Conservation (phyloP, 176 grass and related monocot genomes). For the Juncus effusus region DNA sequence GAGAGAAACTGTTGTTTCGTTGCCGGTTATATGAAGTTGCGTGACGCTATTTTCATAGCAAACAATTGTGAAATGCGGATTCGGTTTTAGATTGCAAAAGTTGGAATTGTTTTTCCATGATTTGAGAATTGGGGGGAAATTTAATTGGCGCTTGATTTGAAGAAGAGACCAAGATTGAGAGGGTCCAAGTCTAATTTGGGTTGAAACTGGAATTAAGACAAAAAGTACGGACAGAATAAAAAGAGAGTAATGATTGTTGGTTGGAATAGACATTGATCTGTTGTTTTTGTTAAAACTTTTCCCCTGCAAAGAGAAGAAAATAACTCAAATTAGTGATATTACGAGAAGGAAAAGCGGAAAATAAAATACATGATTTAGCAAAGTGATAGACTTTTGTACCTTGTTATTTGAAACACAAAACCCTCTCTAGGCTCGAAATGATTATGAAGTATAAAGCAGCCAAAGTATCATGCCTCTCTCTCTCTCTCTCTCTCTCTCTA, state of each 20-base stretch:
- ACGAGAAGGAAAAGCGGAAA: too few relatives aligned
- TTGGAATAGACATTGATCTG: constrained; percentile 5
- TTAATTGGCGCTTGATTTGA: constrained; percentile 69
- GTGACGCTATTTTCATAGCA: constrained; percentile 90
- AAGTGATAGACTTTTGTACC: too few relatives aligned
- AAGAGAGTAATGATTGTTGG: constrained; percentile 2
- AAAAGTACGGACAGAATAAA: constrained; percentile 1
- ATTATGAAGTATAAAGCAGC: not conserved
- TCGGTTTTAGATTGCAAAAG: constrained; percentile 54
- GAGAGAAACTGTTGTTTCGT: constrained; percentile 37
- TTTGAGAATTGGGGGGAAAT: constrained; percentile 49
- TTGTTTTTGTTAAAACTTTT: not conserved
- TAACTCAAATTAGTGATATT: too few relatives aligned
- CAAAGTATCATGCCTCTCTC: constrained; percentile 20
- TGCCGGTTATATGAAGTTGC: constrained; percentile 69
- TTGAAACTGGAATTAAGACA: constrained; percentile 18
- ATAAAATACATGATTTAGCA: too few relatives aligned
- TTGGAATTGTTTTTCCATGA: constrained; percentile 67
- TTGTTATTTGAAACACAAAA: too few relatives aligned
- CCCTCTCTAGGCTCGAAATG: constrained; percentile 9
- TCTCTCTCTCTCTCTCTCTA: constrained; percentile 27
- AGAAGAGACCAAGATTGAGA: constrained; percentile 80
- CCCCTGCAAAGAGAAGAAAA: too few relatives aligned
- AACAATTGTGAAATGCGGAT: constrained; percentile 42
- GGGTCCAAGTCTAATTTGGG: constrained; percentile 39